Evolutionary conservation across 257 asterid species (phyloP).

Genomic region (Perilla frutescens): DNA sequence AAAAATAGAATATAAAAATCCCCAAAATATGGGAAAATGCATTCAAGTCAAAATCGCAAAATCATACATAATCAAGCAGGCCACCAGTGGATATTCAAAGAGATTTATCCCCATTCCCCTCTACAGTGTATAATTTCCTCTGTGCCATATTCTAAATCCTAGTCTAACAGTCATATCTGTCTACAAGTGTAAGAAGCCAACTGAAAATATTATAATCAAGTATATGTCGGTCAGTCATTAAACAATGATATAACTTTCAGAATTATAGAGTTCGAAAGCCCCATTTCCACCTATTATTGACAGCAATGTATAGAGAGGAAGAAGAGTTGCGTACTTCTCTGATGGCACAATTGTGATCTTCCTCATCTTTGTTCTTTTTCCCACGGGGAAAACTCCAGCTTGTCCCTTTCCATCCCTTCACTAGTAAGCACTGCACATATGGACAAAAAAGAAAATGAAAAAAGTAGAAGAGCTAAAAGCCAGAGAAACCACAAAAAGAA

Average conservation of each 20-base stretch:
- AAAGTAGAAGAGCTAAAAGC: neutral
- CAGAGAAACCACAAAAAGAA: neutral
- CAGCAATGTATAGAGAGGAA: slow-evolving; percentile 6
- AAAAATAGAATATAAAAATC: neutral
- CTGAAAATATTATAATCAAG: neutral
- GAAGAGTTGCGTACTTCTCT: slow-evolving; percentile 64
- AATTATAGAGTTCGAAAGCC: neutral
- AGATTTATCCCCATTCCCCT: neutral
- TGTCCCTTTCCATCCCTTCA: slow-evolving; percentile 90
- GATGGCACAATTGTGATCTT: slow-evolving; percentile 81
- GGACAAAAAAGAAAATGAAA: neutral
- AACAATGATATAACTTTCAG: neutral
- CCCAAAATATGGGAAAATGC: neutral
- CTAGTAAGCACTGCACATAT: slow-evolving; percentile 69
- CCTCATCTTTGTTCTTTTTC: slow-evolving; percentile 88
- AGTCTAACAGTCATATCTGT: neutral
- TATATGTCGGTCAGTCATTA: neutral
- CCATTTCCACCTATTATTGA: slow-evolving; percentile 12
- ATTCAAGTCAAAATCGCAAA: neutral
- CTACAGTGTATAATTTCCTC: neutral
- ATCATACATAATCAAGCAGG: neutral
- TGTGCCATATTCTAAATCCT: slow-evolving; percentile 3
- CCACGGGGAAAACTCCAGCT: slow-evolving; percentile 98
- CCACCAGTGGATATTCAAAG: neutral
- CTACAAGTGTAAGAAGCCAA: neutral